These are phyloP conservation scores for Bretschneidera sinensis DNA, from an alignment of 345 rosid genomes.

Conservation along the genomic window DNA sequence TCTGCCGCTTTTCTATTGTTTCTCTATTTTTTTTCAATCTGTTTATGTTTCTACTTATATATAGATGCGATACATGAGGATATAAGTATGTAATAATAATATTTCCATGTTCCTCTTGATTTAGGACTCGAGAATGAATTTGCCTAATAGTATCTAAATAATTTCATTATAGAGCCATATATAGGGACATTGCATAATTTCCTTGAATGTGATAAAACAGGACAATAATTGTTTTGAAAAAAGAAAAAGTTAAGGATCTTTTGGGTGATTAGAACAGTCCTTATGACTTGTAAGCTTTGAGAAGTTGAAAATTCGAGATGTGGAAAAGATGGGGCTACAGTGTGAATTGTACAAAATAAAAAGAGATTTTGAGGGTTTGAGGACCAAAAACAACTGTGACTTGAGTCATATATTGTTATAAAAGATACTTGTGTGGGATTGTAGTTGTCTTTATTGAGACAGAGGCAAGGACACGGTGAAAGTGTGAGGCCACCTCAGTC, in stretches of 20 bases:
- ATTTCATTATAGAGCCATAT: too few species aligned
- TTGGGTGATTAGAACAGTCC: background rate
- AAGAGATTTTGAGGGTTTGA: background rate
- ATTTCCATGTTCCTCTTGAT: too few species aligned
- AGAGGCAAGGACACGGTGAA: background rate
- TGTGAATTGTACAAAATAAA: background rate
- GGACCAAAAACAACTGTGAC: background rate
- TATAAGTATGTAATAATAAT: too few species aligned
- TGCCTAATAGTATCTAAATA: too few species aligned
- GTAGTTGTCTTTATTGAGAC: constrained; percentile 14
- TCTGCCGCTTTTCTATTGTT: too few species aligned
- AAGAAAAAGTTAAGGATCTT: background rate
- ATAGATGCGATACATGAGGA: too few species aligned
- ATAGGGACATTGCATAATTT: too few species aligned
- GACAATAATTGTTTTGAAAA: constrained; percentile 12
- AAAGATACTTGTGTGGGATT: background rate
- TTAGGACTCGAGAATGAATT: too few species aligned
- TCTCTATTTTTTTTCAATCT: too few species aligned
- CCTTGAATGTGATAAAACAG: background rate
- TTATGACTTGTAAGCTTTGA: background rate
- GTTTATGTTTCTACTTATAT: too few species aligned
- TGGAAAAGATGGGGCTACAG: background rate
- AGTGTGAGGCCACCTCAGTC: constrained; percentile 7
- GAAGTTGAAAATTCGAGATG: background rate
- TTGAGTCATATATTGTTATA: background rate